phyloP scores from a whole-genome alignment of 768 basidiomycete genomes.

The Russula olivacea region DNA sequence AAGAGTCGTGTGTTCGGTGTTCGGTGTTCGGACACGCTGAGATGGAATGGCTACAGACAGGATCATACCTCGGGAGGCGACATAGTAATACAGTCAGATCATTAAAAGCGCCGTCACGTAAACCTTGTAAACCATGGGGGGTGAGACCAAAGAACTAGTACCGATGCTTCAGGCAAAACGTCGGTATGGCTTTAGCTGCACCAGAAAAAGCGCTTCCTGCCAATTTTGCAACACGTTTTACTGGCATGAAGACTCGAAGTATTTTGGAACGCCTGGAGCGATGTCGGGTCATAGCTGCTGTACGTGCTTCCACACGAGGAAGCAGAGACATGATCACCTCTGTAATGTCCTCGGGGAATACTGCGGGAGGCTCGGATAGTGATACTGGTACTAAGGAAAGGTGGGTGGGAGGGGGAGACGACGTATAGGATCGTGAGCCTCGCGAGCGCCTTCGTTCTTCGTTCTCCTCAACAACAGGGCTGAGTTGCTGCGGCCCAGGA shows the following conservation, averaged over 20 bases:
- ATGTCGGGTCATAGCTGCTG: conserved; percentile 9
- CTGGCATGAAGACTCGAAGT: conserved; percentile 1
- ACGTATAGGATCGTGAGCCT: conserved; percentile 9
- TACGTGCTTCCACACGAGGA: conserved; percentile 20
- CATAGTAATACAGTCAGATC: conserved; percentile 11
- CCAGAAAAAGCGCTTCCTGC: conserved; percentile 19
- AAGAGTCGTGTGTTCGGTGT: conserved; percentile 11
- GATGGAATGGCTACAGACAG: conserved; percentile 20
- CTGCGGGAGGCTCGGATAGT: background rate
- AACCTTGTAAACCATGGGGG: background rate
- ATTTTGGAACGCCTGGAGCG: conserved; percentile 2
- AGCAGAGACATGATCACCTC: conserved; percentile 21
- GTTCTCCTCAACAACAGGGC: conserved; percentile 24
- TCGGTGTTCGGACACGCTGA: conserved; percentile 20
- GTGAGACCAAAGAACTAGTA: conserved; percentile 5
- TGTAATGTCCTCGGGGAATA: conserved; percentile 24
- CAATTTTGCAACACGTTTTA: conserved; percentile 15
- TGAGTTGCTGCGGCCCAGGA: conserved; percentile 20
- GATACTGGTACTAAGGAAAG: conserved; percentile 7
- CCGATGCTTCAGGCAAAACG: conserved; percentile 14
- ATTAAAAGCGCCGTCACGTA: background rate
- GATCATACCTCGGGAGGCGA: conserved; percentile 17
- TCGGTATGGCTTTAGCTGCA: conserved; percentile 7
- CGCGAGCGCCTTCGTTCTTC: conserved; percentile 23
- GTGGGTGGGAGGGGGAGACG: conserved; percentile 7